Base-by-base conservation (phyloP, 1,284 basidiomycete species). In the Meripilus lineatus region DNA sequence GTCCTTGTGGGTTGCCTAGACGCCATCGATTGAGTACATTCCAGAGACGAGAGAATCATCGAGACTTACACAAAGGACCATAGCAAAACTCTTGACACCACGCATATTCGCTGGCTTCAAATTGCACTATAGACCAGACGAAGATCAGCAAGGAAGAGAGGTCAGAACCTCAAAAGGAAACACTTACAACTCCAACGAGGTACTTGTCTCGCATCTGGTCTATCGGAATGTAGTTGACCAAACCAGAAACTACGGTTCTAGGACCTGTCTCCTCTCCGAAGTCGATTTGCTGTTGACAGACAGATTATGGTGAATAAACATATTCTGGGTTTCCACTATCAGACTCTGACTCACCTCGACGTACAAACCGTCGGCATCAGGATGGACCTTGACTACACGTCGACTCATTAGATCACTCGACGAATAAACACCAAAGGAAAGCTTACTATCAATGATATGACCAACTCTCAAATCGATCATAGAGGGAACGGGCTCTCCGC, bases 271-370 rank as follows among this genome's bases (percentile, higher is more conserved):
- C 92, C 64, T 95, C 92, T 45, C 93, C 94, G 45, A 97, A 71
- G 65, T 98, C 93, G 52, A 97, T 94, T 87, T 93, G 82, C 86
- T 92, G n/a, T n/a, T n/a, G n/a, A n/a, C n/a, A n/a, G n/a, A n/a
- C n/a, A 28, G 4, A 36, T 26, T 17, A 22, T 5, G 5, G 17
- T 4, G 3, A 13, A 24, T 26, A 54, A 38, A 30, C n/a, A n/a
- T n/a, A n/a, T n/a, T n/a, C n/a, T n/a, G n/a, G 23, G 5, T n/a
- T 35, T 10, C 4, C 30, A 23, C 10, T 4, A 38, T 23, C 5
- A 35, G 24, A n/a, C n/a, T n/a, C n/a, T n/a, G 34, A 37, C 67
- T 38, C 58, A 82, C 84, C 75, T 95, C 93, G 49, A 95, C 79
- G 59, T 94, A 96, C 33, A 96, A 73, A 38, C 88, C 83, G 58